Evolutionary conservation across 495 filamentous ascomycete genomes (phyloP), one percentile per base, ranked within the genome.

Genomic region (Cryomyces minteri): DNA sequence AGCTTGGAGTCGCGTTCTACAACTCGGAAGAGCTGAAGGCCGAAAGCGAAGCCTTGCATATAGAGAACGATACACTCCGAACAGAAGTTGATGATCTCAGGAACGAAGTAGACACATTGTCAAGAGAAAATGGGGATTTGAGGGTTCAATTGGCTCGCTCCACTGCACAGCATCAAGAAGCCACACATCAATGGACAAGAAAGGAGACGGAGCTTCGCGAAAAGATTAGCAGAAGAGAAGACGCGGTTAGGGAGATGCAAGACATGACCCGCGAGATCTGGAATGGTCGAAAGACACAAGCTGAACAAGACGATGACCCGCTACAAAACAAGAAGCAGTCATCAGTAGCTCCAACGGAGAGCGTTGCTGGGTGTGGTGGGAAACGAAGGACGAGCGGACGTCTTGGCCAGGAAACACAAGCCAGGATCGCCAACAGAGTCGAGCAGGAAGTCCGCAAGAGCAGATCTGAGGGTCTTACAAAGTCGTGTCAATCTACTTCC

Each of bases 1-100:
- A 82, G 39, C 60, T 82, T 9, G 74, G 68, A 4, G 67, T 74
- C 18, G 76, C 79, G 9, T 78, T 74, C 43, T 64, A 72, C n/a
- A 72, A 72, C 40, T 65, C 67, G 0, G 76, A 80, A 47, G 74
- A 79, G 43, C 58, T 81, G 12, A 80, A 79, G 60, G 40, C 11
- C 4, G 62, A 66, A 39, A 62, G 52, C 32, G 52, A 63, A 39
- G 50, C 42, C 14, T 41, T 63, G 5, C 38, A 44, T 6, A 25
- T 40, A 5, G 51, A 56, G 39, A 53, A 55, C 46, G 57, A 55
- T 4, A 25, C 46, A n/a, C 32, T 53, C 31, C 33, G 34, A 28
- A 14, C 38, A 25, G 47, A 60, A 38, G 43, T 55, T 8, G 55
- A 52, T 12, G 48, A 52, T 25, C 5, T 52, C 32, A 48, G 34